Base-by-base conservation (phyloP, 805 yeast species). In the Babjeviella inositovora region DNA sequence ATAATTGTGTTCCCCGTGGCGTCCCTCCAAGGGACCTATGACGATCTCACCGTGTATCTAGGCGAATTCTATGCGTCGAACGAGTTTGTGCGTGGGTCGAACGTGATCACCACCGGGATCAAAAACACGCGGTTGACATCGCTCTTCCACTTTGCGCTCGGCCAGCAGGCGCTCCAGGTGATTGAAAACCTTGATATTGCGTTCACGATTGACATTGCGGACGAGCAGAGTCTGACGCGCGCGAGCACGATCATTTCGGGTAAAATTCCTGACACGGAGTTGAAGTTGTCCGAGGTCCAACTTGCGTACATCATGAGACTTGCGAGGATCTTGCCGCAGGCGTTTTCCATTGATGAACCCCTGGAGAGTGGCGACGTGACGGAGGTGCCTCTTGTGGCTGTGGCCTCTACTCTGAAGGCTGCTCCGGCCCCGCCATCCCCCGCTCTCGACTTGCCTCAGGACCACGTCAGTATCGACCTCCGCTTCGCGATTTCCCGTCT, bases 41-140 rank as follows among this genome's bases (percentile, higher is more conserved):
- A 87, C 37, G 49, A 62, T 11, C 41, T 87, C 16, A 70, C 76
- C 1, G 66, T 75, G 10, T 68, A 80, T 34, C 55, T 85, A 23
- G 98, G 98, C 32, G 94, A 87, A 39, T 50, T 90, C 7, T 73
- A 62, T 32, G 66, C 84, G 10, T 50, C 57, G 4, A 90, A 85
- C 42, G 44, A 44, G 7, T 84, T 80, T 39, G 38, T 39, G 1
- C 25, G 20, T 0, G 34, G 53, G 7, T 47, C 66, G 12, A 84
- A 81, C 37, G 39, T 57, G 5, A 65, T 85, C 8, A 41, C 54
- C 9, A 62, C 81, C 6, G 92, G 94, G 1, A 50, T 90, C 11
- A 54, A 82, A 20, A 70, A 81, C 23, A 71, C 84, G 4, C 65
- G 61, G 26, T 47, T 87, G n/a, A 47, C 65, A 1, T 76, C 96